phyloP scores from a whole-genome alignment of 2,329 filamentous ascomycete species.

The Ascochyta pisi region DNA sequence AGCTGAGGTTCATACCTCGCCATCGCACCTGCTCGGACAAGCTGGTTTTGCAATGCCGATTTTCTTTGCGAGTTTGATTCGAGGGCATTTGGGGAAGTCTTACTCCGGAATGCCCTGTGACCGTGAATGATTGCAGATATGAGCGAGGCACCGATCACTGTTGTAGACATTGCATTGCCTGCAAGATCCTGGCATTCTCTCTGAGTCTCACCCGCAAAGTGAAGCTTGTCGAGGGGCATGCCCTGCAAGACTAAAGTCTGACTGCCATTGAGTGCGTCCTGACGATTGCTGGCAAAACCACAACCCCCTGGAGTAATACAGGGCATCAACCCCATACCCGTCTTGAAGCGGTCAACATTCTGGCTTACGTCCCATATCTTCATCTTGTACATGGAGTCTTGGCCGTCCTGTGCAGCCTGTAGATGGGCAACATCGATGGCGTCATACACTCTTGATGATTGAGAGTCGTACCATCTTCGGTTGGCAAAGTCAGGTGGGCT shows the following conservation, averaged over 20 bases:
- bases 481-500: constrained; percentile 64
- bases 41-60: not conserved
- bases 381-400: constrained; percentile 66
- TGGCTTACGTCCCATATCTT: constrained; percentile 70
- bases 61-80: not conserved
- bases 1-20: not conserved
- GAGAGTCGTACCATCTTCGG: constrained; percentile 56
- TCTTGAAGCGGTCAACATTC: constrained; percentile 69
- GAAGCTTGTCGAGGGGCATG: constrained; percentile 67
- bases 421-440: constrained; percentile 69
- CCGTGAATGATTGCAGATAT: constrained; percentile 63
- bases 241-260: constrained; percentile 73
- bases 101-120: constrained; percentile 16
- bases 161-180: constrained; percentile 81
- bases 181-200: constrained; percentile 71
- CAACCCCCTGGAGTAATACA: constrained; percentile 73
- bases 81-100: not conserved
- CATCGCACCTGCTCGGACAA: not conserved
- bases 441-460: constrained; percentile 69
- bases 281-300: constrained; percentile 66
- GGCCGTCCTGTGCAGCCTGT: constrained; percentile 55
- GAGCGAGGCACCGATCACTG: constrained; percentile 71
- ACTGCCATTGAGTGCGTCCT: constrained; percentile 65
- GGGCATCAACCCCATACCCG: constrained; percentile 64
- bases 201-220: constrained; percentile 67